Evolutionary conservation across 2,329 filamentous ascomycete genomes (phyloP).

Genomic region (Chaetomiaceae sp.): DNA sequence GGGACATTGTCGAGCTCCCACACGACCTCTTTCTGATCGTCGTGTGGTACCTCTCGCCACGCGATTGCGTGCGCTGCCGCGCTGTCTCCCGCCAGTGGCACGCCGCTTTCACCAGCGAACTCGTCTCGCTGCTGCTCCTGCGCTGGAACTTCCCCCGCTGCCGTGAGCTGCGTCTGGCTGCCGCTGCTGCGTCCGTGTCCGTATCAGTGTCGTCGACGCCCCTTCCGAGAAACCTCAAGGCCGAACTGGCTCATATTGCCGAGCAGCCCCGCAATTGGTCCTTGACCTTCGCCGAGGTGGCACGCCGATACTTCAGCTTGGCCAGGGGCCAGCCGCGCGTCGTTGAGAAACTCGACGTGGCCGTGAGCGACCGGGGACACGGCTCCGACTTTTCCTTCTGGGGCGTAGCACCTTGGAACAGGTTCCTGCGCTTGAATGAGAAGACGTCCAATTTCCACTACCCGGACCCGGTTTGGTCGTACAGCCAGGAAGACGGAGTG

Average conservation of each 20-base stretch:
- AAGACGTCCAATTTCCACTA: conserved; percentile 41
- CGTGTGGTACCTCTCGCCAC: conserved; percentile 42
- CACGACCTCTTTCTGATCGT: conserved; percentile 55
- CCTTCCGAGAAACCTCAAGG: conserved; percentile 16
- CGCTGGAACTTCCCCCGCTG: conserved; percentile 48
- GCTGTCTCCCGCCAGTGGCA: conserved; percentile 47
- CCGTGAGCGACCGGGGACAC: conserved; percentile 33
- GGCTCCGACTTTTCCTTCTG: conserved; percentile 24
- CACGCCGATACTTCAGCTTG: conserved; percentile 52
- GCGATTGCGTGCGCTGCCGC: conserved; percentile 47
- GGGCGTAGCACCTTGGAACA: conserved; percentile 42
- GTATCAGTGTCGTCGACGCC: neutral
- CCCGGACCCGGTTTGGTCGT: conserved; percentile 50
- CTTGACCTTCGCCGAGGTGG: conserved; percentile 43
- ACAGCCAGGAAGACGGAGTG: conserved; percentile 47
- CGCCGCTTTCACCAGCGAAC: conserved; percentile 44
- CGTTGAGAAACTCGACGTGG: conserved; percentile 38
- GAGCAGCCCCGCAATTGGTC: conserved; percentile 35
- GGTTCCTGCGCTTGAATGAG: conserved; percentile 39
- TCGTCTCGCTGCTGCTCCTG: conserved; percentile 44
- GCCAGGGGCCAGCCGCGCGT: conserved; percentile 42
- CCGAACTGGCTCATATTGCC: conserved; percentile 15
- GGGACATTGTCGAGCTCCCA: conserved; percentile 45
- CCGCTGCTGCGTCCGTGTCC: conserved; percentile 16
- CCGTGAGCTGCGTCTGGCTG: conserved; percentile 45